phyloP scores from a whole-genome alignment of 2,329 filamentous ascomycete species.

The Penicillium frequentans region DNA sequence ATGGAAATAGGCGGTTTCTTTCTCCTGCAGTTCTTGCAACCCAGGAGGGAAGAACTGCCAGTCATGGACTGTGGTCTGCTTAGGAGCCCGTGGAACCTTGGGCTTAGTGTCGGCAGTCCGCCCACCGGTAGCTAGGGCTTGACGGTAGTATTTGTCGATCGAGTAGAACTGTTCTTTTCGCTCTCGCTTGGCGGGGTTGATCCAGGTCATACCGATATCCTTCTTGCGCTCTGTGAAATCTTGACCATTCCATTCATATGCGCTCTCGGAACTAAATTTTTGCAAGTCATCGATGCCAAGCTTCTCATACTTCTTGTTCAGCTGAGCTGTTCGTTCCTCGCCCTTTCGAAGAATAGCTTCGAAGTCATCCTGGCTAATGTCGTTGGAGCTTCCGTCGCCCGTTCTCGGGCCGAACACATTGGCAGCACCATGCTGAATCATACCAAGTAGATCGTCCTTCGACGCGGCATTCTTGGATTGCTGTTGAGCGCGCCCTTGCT shows the following conservation, averaged over 20 bases:
- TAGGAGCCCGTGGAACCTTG: constrained; percentile 91
- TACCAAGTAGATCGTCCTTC: constrained; percentile 92
- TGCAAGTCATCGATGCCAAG: constrained; percentile 95
- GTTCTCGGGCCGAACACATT: constrained; percentile 79
- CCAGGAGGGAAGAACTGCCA: constrained; percentile 93
- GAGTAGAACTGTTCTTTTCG: constrained; percentile 98
- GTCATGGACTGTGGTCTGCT: constrained; percentile 88
- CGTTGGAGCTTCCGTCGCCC: constrained; percentile 61
- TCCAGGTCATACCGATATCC: constrained; percentile 91
- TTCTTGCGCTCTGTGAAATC: constrained; percentile 92
- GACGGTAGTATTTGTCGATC: constrained; percentile 97
- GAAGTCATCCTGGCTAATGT: constrained; percentile 84
- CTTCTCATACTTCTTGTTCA: constrained; percentile 94
- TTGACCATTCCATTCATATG: constrained; percentile 98
- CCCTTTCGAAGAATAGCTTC: constrained; percentile 84
- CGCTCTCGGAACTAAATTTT: constrained; percentile 95
- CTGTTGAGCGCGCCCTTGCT: constrained; percentile 90
- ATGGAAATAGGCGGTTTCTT: constrained; percentile 91
- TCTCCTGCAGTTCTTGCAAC: constrained; percentile 86
- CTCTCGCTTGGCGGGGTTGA: constrained; percentile 97
- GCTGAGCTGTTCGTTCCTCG: constrained; percentile 81
- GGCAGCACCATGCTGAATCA: constrained; percentile 99
- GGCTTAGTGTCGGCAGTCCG: constrained; percentile 82
- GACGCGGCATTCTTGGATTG: constrained; percentile 88
- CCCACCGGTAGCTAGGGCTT: constrained; percentile 79